These are phyloP conservation scores for Seminavis robusta DNA, from an alignment of 108 stramenopile species.

Conservation along the genomic window DNA sequence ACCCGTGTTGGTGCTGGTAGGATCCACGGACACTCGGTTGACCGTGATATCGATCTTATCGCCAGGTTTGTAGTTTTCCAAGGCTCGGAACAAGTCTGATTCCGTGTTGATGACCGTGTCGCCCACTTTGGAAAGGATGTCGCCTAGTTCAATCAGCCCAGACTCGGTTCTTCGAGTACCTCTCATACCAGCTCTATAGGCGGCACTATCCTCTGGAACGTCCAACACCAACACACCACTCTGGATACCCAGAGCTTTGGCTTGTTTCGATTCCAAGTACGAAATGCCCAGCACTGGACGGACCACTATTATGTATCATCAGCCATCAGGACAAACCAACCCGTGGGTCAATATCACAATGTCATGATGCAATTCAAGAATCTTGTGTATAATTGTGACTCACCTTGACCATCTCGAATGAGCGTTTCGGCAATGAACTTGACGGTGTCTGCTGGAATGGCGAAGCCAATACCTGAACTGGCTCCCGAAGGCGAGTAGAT, in stretches of 20 bases:
- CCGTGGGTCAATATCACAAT: too few relatives aligned
- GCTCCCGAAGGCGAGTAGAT: constrained; percentile 88
- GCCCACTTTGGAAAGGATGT: constrained; percentile 87
- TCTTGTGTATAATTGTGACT: too few relatives aligned
- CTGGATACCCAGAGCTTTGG: constrained; percentile 83
- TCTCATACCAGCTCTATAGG: constrained; percentile 59
- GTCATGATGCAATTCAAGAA: too few relatives aligned
- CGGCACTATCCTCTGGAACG: constrained; percentile 75
- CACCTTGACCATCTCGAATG: constrained; percentile 86
- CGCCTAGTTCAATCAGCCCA: constrained; percentile 86
- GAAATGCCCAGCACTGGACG: constrained; percentile 87
- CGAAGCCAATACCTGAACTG: constrained; percentile 92
- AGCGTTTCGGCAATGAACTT: constrained; percentile 68
- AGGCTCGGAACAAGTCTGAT: constrained; percentile 84
- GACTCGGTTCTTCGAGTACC: constrained; percentile 69
- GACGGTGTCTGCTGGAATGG: constrained; percentile 91
- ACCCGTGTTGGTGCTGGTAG: too few relatives aligned
- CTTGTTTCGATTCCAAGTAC: constrained; percentile 84
- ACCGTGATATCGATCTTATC: constrained; percentile 79
- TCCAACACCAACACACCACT: constrained; percentile 90
- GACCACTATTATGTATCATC: constrained; percentile 72
- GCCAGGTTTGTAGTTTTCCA: constrained; percentile 83
- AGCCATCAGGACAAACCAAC: too few relatives aligned
- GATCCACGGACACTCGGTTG: constrained; percentile 45
- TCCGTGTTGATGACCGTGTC: constrained; percentile 70